These are phyloP conservation scores for Cordyceps cicadae DNA, from an alignment of 2,329 filamentous ascomycete genomes.

Conservation along the genomic window DNA sequence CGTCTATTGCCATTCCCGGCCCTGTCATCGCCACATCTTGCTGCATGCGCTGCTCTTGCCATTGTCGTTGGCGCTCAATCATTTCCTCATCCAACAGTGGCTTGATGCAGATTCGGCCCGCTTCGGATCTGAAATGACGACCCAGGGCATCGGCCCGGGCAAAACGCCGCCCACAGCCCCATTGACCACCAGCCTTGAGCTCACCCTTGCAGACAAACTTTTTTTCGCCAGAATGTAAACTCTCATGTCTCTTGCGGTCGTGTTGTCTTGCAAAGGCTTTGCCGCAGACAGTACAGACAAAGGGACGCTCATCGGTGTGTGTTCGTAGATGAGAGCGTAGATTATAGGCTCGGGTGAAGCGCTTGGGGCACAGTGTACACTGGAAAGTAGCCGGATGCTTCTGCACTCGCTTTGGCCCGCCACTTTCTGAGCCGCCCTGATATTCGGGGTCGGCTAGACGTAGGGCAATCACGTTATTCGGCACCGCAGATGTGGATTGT, in stretches of 20 bases:
- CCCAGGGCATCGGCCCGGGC: constrained; percentile 92
- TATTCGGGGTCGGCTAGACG: constrained; percentile 84
- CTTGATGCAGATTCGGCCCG: constrained; percentile 92
- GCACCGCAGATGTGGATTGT: constrained; percentile 57
- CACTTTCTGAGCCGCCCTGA: constrained; percentile 54
- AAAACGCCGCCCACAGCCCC: constrained; percentile 90
- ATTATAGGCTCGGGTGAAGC: constrained; percentile 95
- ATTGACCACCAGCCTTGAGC: constrained; percentile 71
- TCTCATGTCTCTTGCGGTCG: constrained; percentile 94
- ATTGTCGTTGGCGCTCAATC: constrained; percentile 65
- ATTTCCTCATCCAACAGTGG: constrained; percentile 95
- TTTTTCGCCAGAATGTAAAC: constrained; percentile 93
- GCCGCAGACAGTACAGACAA: constrained; percentile 92
- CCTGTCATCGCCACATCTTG: constrained; percentile 55
- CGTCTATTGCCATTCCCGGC: constrained; percentile 48
- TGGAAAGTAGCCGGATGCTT: constrained; percentile 98
- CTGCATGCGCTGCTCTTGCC: constrained; percentile 63
- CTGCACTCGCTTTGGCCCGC: constrained; percentile 72
- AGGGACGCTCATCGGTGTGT: constrained; percentile 93
- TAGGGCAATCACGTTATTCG: constrained; percentile 66
- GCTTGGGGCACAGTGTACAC: constrained; percentile 85
- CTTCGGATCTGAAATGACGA: constrained; percentile 90
- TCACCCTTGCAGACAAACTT: constrained; percentile 96
- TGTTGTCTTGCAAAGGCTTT: constrained; percentile 98
- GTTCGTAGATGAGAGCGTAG: constrained; percentile 89